Conservation (phyloP, 192 early-diverging fungal genomes). For the Phlyctochytrium bullatum region DNA sequence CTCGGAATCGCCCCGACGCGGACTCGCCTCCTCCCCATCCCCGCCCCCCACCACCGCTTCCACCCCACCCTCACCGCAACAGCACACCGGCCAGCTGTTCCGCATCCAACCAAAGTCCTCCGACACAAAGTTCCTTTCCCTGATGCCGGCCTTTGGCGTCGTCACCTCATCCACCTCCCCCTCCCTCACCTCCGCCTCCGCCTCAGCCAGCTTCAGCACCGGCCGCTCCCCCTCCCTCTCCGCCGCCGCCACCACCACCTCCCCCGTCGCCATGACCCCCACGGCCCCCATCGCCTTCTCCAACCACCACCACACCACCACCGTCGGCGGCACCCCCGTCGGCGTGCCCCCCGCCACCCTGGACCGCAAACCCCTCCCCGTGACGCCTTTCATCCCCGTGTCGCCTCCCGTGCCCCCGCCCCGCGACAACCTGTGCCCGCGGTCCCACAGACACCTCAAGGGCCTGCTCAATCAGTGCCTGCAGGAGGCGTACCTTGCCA, state of each 20-base stretch:
- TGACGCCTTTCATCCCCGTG: background rate
- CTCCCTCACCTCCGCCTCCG: no score
- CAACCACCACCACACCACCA: background rate
- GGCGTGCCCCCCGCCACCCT: background rate
- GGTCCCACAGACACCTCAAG: slow-evolving; percentile 15
- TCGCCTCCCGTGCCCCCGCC: slow-evolving; percentile 23
- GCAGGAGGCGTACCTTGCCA: slow-evolving; percentile 16
- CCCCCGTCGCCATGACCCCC: background rate
- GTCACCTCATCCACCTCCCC: no score
- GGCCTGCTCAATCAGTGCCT: slow-evolving; percentile 20
- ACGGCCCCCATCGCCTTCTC: background rate
- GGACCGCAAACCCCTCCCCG: background rate
- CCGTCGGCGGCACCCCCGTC: background rate
- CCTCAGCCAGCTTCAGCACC: background rate
- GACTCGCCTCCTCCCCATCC: no score
- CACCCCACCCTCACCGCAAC: no score
- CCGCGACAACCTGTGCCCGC: slow-evolving; percentile 16
- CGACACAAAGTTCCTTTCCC: no score
- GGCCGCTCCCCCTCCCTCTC: background rate
- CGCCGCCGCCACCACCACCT: background rate
- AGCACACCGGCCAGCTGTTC: no score
- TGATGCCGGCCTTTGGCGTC: no score
- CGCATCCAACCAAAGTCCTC: no score
- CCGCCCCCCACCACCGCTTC: no score
- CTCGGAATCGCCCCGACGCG: no score